Base-by-base conservation (phyloP, 2,329 filamentous ascomycete species). In the Chaetoscypha palmicola region DNA sequence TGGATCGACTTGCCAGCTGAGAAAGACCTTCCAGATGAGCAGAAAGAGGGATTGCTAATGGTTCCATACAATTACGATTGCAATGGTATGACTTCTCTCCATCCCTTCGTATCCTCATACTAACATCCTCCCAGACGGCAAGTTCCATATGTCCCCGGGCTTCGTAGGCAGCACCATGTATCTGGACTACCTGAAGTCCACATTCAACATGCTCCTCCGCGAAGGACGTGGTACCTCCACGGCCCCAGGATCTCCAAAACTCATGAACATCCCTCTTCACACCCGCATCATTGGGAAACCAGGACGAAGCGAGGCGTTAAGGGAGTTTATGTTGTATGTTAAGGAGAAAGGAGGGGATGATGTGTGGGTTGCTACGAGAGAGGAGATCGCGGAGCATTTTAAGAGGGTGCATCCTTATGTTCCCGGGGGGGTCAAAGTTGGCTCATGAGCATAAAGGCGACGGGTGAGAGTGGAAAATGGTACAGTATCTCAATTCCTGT, bases 241-340 rank as follows among this genome's bases (percentile, higher is more conserved):
- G 7, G 7, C 12, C 24, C 32, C 42, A 28, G 71, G 71, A 0
- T 56, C 54, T 53, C 70, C 70, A 2, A 74, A 72, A 61, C 74
- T 77, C 69, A 76, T 77, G 73, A 76, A 72, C 0, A 65, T 76
- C 19, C 71, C 69, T 0, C 55, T 76, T 36, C 72, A 76, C 51
- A 73, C 69, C 41, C 64, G 72, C 4, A 72, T 74, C 43, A 38
- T 71, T 19, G 73, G 73, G 0, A 66, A 71, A 32, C 73, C 73
- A 0, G 73, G 71, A 1, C 60, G 74, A 4, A 68, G 69, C 38
- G 67, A 65, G 32, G 73, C 72, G 2, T 52, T 77, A 35, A 62
- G 67, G 50, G 66, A 72, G 33, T 75, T 76, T 54, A 68, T 74
- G 8, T 66, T 74, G 48, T 74, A 77, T 45, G 71, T 76, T 24